Percentiles rank a stretch among this genome's conserved stretches.
Evolutionary conservation across 2,329 filamentous ascomycete genomes (phyloP).

Genomic region (Fusarium nelsonii): DNA sequence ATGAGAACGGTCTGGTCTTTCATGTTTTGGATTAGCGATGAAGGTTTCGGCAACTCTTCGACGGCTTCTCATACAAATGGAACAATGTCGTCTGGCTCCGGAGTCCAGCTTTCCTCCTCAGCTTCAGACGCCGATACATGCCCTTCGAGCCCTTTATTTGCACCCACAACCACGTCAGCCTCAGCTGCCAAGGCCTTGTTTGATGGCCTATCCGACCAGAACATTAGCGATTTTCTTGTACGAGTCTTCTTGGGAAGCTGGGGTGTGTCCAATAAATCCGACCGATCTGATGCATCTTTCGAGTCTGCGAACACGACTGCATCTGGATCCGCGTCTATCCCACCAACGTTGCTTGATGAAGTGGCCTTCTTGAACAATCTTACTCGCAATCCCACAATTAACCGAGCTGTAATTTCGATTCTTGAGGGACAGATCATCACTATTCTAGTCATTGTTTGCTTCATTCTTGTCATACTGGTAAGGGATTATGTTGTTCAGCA

Average conservation of each 20-base stretch:
- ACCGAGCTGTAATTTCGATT: conserved; percentile 83
- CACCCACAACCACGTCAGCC: conserved; percentile 50
- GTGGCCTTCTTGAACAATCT: conserved; percentile 69
- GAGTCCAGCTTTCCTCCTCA: conserved; percentile 50
- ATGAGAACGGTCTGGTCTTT: conserved; percentile 94
- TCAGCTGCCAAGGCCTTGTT: conserved; percentile 50
- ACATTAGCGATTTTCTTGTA: conserved; percentile 51
- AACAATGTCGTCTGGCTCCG: conserved; percentile 30
- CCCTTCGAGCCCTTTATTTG: conserved; percentile 53
- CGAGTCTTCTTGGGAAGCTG: conserved; percentile 50
- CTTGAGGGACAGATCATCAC: conserved; percentile 96
- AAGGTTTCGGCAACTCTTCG: conserved; percentile 63
- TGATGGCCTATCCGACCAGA: conserved; percentile 48
- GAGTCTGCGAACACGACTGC: conserved; percentile 35
- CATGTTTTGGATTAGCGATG: conserved; percentile 95
- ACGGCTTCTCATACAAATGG: conserved; percentile 46
- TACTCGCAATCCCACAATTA: conserved; percentile 78
- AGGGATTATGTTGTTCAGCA: conserved; percentile 98
- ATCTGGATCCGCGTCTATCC: conserved; percentile 19
- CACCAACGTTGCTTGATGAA: conserved; percentile 64
- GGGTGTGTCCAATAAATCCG: conserved; percentile 45
- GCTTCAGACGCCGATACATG: conserved; percentile 50
- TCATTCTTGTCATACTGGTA: conserved; percentile 97
- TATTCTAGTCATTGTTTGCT: conserved; percentile 88
- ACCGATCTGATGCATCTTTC: conserved; percentile 33